Evolutionary conservation across 2,329 filamentous ascomycete genomes (phyloP).

Genomic region (Achaetomium macrosporum): DNA sequence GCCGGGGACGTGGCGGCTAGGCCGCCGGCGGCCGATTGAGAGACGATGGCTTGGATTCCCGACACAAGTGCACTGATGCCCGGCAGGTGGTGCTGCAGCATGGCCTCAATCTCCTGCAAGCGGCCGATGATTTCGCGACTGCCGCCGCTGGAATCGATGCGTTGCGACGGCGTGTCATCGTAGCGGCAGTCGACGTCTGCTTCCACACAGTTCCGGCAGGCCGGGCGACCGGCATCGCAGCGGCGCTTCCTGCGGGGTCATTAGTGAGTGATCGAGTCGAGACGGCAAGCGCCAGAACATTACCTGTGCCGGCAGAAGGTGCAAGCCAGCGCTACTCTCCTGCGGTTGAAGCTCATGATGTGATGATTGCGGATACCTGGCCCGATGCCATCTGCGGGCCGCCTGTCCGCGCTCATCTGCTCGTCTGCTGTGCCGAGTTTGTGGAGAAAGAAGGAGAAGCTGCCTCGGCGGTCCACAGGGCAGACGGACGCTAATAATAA

Average conservation of each 20-base stretch:
- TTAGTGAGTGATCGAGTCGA: too few species aligned
- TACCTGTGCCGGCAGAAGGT: slow-evolving; percentile 7
- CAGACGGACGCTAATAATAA: too few species aligned
- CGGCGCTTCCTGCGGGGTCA: neutral
- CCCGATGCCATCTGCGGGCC: neutral
- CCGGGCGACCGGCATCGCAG: slow-evolving; percentile 3
- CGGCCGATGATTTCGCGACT: slow-evolving; percentile 6
- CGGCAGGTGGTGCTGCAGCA: slow-evolving; percentile 6
- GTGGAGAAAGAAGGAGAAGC: too few species aligned
- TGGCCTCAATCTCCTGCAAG: slow-evolving; percentile 6
- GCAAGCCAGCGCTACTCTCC: slow-evolving; percentile 4
- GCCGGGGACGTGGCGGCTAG: slow-evolving; percentile 4
- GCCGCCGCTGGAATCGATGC: slow-evolving; percentile 5
- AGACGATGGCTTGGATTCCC: slow-evolving; percentile 4
- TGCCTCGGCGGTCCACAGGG: too few species aligned
- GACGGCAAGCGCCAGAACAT: neutral
- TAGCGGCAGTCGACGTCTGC: slow-evolving; percentile 10
- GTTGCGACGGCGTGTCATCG: slow-evolving; percentile 7
- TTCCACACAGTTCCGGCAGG: slow-evolving; percentile 5
- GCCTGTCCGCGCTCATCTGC: neutral
- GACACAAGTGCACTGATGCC: slow-evolving; percentile 2
- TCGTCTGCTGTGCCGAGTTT: too few species aligned
- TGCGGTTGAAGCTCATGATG: slow-evolving; percentile 8
- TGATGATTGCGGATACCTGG: neutral
- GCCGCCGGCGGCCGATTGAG: neutral